These are phyloP conservation scores for Cryptococcus sp. DNA, from an alignment of 1,284 basidiomycete genomes.

Conservation along the genomic window DNA sequence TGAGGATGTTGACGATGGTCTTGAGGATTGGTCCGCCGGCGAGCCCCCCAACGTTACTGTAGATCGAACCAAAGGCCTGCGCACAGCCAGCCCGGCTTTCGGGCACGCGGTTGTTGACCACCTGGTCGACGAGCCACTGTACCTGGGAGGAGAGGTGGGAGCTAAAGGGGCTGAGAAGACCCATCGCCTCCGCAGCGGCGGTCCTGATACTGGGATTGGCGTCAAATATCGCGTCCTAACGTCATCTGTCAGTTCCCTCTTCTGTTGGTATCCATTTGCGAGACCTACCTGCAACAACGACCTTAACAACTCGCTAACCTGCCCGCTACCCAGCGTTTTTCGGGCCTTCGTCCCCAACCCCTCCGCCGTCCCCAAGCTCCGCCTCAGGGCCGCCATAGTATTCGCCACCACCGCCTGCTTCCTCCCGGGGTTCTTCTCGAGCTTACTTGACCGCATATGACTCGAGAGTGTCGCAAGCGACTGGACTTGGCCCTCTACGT, in stretches of 20 bases:
- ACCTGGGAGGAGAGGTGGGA: slow-evolving; percentile 86
- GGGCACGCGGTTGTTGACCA: slow-evolving; percentile 94
- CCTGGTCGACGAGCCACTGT: slow-evolving; percentile 88
- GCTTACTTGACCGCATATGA: slow-evolving; percentile 66
- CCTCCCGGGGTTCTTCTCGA: slow-evolving; percentile 86
- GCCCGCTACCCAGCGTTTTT: slow-evolving; percentile 66
- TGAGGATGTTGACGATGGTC: slow-evolving; percentile 91
- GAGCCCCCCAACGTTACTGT: slow-evolving; percentile 86
- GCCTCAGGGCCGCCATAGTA: slow-evolving; percentile 70
- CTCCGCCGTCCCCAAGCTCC: slow-evolving; percentile 66
- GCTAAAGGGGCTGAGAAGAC: slow-evolving; percentile 77
- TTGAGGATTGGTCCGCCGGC: slow-evolving; percentile 92
- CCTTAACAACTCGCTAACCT: slow-evolving; percentile 67
- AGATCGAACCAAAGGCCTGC: slow-evolving; percentile 89
- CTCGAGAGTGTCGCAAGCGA: slow-evolving; percentile 63
- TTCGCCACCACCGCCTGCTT: slow-evolving; percentile 84
- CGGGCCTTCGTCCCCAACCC: slow-evolving; percentile 56
- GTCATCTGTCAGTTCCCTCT: neutral
- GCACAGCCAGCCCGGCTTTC: slow-evolving; percentile 91
- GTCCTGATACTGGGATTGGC: slow-evolving; percentile 72
- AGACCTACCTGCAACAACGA: slow-evolving; percentile 68
- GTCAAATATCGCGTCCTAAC: slow-evolving; percentile 76
- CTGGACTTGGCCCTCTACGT: slow-evolving; percentile 63
- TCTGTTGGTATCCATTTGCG: neutral
- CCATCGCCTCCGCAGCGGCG: slow-evolving; percentile 85